Evolutionary conservation across 2,329 filamentous ascomycete genomes (phyloP), one percentile per base, ranked within the genome.

Genomic region (Plenodomus tracheiphilus): DNA sequence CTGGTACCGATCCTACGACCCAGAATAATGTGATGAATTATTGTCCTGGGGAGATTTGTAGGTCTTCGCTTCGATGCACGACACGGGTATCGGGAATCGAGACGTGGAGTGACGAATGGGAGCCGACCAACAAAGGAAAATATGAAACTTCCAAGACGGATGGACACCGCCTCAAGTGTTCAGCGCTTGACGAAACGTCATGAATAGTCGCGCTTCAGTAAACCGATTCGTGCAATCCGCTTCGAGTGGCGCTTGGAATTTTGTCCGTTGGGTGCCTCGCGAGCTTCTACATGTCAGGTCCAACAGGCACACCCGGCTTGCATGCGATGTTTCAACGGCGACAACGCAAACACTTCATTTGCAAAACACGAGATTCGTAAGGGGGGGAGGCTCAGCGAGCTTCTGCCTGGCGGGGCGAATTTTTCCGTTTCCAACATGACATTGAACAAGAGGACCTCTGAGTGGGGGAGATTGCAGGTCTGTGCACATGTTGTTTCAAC

Each of bases 171-270:
- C 52, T 55, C 51, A 43, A 34, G 41, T 47, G 58, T 49, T 57
- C 47, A 47, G 66, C 64, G 65, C 58, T 50, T 58, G 51, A 46
- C 49, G 47, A 64, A 64, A 68, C 64, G 49, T 59, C 50, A 65
- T 63, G 61, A 58, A 42, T 41, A 46, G 54, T 44, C 40, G 34
- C 39, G 46, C 46, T 42, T 41, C 21, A 34, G 40, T 35, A 38
- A 43, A 40, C 25, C 39, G 25, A 47, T 41, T 47, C 32, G 52
- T 51, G 47, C 47, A 10, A 40, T 39, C 22, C 21, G 37, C 19
- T 16, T 6, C 25, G 16, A 39, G 41, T 15, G 38, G 4, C 19
- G 37, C 39, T 43, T 40, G 38, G 20, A 9, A 34, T 41, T 17
- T 43, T 36, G 22, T 39, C 39, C n/a, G n/a, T n/a, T 43, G 41